Percentiles rank a stretch among this genome's conserved stretches.
Evolutionary conservation across 2,329 filamentous ascomycete genomes (phyloP).

Genomic region (Calonectria leucothoes): DNA sequence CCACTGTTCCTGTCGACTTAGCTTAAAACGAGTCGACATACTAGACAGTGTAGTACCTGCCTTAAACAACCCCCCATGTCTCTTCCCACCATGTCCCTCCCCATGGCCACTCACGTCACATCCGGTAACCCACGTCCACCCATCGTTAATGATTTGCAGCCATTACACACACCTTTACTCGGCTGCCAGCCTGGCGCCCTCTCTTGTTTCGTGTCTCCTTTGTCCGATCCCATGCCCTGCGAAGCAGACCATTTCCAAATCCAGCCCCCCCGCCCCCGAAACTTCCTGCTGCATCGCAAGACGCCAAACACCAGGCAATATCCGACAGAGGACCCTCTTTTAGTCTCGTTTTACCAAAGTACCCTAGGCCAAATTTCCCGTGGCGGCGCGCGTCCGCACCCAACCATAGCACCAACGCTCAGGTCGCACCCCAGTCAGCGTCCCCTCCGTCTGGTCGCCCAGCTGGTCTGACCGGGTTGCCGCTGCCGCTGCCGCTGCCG

Average conservation of each 20-base stretch:
- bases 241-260: conserved; percentile 1
- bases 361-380: conserved; percentile 15
- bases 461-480: conserved; percentile 18
- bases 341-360: background rate
- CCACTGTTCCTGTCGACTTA: background rate
- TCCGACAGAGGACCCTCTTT: background rate
- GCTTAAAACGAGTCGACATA: background rate
- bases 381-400: conserved; percentile 8
- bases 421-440: conserved; percentile 19
- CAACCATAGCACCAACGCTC: conserved; percentile 15
- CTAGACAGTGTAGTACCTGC: conserved; percentile 5
- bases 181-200: background rate
- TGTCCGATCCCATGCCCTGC: background rate
- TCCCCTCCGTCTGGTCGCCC: conserved; percentile 8
- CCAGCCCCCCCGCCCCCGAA: background rate
- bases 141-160: conserved; percentile 15
- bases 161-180: background rate
- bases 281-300: background rate
- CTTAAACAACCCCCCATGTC: conserved; percentile 12
- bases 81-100: background rate
- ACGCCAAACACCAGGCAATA: conserved; percentile 8
- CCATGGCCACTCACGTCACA: conserved; percentile 9
- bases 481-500: conserved; percentile 27
- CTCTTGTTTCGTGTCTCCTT: background rate
- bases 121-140: conserved; percentile 12